Base-by-base conservation (phyloP, 2,329 filamentous ascomycete species). In the Aspergillus fumigatiaffinis region DNA sequence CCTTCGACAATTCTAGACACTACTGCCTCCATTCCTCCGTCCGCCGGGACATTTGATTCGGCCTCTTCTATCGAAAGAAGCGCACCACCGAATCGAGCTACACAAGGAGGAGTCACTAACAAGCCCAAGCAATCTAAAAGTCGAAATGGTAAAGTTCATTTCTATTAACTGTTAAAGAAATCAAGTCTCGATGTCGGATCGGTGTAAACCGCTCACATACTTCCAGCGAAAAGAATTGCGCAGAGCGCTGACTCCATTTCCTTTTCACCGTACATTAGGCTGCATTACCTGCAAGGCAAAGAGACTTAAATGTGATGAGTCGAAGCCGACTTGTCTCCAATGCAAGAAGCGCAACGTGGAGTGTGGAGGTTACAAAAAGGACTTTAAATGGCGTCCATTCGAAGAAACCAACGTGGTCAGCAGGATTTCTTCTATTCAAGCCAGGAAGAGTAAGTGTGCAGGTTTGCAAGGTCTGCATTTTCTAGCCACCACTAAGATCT, bases 41-140 rank as follows among this genome's bases (percentile, higher is more conserved):
- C 68, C 60, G 53, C 56, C 59, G 55, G 60, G 59, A 56, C 62
- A 59, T 53, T 58, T 70, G 71, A 67, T 66, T 55, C 64, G 55
- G 53, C 68, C 59, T 59, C 69, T 58, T 62, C 67, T 47, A 56
- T 69, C 49, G 60, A 68, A 29, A 60, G 58, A 55, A 68, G 62
- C 55, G 51, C 65, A 29, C 55, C 60, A 32, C 28, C 54, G 47
- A 51, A 47, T 50, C 56, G 58, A 55, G 47, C 56, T 48, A 46
- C 48, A 44, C 55, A 38, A 25, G 47, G 42, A 44, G 41, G 32
- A 17, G 42, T 56, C 35, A 65, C 63, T 44, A 71, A 73, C 66
- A 90, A 88, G 68, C 84, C 85, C 29, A 90, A 89, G 69, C 87
- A 89, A 74, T 87, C 86, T 59, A 90, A 90, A 73, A 89, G 87